Evolutionary conservation across 2,329 filamentous ascomycete genomes (phyloP), one percentile per base, ranked within the genome.

Genomic region (Thelonectria discophora): DNA sequence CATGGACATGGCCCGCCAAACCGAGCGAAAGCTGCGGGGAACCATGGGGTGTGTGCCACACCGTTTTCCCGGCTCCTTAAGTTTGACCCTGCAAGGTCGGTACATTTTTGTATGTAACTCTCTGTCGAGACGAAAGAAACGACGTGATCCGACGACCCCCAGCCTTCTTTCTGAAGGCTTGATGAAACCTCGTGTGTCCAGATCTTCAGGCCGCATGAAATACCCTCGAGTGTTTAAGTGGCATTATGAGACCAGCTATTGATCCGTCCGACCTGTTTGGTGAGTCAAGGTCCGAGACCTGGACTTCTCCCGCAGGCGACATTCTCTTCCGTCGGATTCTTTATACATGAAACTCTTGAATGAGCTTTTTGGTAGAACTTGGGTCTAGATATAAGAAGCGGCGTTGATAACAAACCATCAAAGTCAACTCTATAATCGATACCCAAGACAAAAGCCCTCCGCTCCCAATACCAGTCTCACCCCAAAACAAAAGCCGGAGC

Each of bases 21-120:
- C 53, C 54, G 68, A 67, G 58, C 66, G 66, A n/a, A n/a, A 59
- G 58, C 58, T 71, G 69, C 69, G 69, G 69, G 69, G 69, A 69
- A 70, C 51, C 62, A 57, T 47, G 48, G 52, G 60, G 69, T 69
- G 67, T 69, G 67, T 71, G 69, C 51, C 64, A 68, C 69, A 60
- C 67, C 52, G 47, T 34, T 50, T 24, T 37, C 52, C n/a, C 52
- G 58, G 58, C 34, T 56, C 53, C 55, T 61, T 53, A 48, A 21
- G 40, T 34, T 52, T 46, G 30, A 40, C 49, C 58, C 46, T 46
- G 52, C 24, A 51, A 34, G 39, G 40, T 18, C 50, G 51, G 51
- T 55, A 55, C 57, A 50, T 50, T n/a, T n/a, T n/a, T n/a, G n/a
- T n/a, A n/a, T 5, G 10, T n/a, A 15, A 5, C 12, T n/a, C 39